Evolutionary conservation across 2,329 filamentous ascomycete genomes (phyloP), one percentile per base, ranked within the genome.

Genomic region (Nigrospora oryzae): DNA sequence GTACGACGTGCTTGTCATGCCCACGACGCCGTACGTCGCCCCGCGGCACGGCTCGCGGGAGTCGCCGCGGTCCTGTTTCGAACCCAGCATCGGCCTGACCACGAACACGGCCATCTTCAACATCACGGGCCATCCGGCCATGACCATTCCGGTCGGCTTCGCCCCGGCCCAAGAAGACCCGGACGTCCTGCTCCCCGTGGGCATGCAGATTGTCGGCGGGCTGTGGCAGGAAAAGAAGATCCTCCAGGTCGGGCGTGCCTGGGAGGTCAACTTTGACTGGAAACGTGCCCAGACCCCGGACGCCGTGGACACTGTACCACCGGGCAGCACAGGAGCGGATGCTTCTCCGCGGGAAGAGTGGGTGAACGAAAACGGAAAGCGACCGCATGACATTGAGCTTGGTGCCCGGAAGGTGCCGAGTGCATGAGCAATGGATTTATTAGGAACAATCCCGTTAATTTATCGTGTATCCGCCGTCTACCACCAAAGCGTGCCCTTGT

Each of bases 51-150:
- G 67, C 0, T 50, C 53, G 2, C 51, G 59, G 11, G 63, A 63
- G 2, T 63, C 63, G 2, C 68, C 69, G 3, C 56, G 66, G 14
- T 64, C 69, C 38, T 70, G 68, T 15, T 72, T 76, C 39, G 63
- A 65, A 42, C 70, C 70, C 11, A 73, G 71, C 31, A 71, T 79
- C 32, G 77, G 77, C 0, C 53, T 77, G 46, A 77, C 72, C 0
- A 67, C 64, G 14, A 81, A 81, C 50, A 81, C 77, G 5, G 71
- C 71, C 11, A 65, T 71, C 3, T 80, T 80, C 56, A 75, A 80
- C 51, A 65, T 73, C 3, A 79, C 74, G 0, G 76, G 76, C 0
- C 75, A 79, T 49, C 75, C 77, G 0, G 77, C 74, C 0, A 54
- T 80, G 49, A 66, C 70, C 0, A 59, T 79, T 38, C 75, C 75